Evolutionary conservation across 805 yeast genomes (phyloP).

Genomic region (Metschnikowia vanudenii): DNA sequence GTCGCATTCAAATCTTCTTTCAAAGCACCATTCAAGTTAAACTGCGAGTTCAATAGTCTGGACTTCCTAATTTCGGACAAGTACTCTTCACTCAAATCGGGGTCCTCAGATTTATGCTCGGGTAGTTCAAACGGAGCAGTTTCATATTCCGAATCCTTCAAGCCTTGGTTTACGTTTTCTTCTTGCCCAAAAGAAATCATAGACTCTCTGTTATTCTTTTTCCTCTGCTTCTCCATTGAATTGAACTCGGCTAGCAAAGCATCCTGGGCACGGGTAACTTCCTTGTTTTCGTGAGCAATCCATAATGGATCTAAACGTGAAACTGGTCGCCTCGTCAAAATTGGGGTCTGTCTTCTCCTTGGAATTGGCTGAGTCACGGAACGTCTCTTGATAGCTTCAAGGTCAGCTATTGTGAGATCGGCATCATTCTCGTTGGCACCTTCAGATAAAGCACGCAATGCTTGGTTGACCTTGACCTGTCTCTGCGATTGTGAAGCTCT

Average conservation of each 20-base stretch:
- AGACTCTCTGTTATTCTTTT: conserved; percentile 30
- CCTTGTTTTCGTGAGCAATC: conserved; percentile 49
- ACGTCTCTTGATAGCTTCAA: conserved; percentile 45
- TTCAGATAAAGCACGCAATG: conserved; percentile 39
- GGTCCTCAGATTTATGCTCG: conserved; percentile 34
- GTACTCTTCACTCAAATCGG: conserved; percentile 43
- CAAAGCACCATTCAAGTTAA: conserved; percentile 24
- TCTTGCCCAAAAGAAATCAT: conserved; percentile 33
- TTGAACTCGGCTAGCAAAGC: conserved; percentile 37
- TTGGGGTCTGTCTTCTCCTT: conserved; percentile 31
- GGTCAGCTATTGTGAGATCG: conserved; percentile 45
- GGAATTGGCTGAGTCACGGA: conserved; percentile 45
- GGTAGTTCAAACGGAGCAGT: conserved; percentile 32
- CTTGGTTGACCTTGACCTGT: conserved; percentile 26
- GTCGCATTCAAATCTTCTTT: conserved; percentile 6
- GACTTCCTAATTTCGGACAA: conserved; percentile 45
- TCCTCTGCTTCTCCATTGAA: conserved; percentile 21
- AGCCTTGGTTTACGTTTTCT: conserved; percentile 16
- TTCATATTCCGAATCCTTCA: conserved; percentile 19
- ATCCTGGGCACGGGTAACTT: conserved; percentile 43
- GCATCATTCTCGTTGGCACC: conserved; percentile 22
- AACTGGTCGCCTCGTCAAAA: conserved; percentile 53
- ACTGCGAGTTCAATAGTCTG: conserved; percentile 43
- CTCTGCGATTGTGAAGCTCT: conserved; percentile 36
- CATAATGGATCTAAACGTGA: conserved; percentile 58